Conservation (phyloP, 2,329 filamentous ascomycete genomes). For the Alternaria sp. region DNA sequence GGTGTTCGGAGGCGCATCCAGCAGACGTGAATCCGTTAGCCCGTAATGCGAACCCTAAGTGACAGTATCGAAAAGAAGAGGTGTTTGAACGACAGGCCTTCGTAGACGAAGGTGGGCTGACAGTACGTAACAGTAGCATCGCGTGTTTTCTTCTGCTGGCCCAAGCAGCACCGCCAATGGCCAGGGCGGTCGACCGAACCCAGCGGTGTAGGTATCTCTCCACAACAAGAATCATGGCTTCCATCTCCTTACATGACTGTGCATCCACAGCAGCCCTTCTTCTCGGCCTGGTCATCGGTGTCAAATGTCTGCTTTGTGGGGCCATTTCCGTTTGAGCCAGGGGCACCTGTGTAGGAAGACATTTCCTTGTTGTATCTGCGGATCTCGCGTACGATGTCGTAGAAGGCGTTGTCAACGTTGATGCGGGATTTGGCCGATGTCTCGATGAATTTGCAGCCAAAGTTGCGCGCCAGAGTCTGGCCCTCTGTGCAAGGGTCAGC, state of each 20-base stretch:
- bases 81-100: slow-evolving; percentile 14
- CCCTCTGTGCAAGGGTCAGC: slow-evolving; percentile 70
- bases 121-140: slow-evolving; percentile 47
- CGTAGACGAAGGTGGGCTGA: slow-evolving; percentile 27
- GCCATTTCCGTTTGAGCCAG: slow-evolving; percentile 57
- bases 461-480: slow-evolving; percentile 80
- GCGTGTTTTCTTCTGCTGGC: slow-evolving; percentile 31
- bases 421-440: slow-evolving; percentile 97
- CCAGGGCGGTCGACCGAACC: slow-evolving; percentile 31
- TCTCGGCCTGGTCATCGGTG: slow-evolving; percentile 70
- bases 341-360: slow-evolving; percentile 80
- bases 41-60: slow-evolving; percentile 31
- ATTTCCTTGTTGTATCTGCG: slow-evolving; percentile 98
- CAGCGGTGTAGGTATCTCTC: slow-evolving; percentile 27
- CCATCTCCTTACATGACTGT: slow-evolving; percentile 73
- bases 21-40: slow-evolving; percentile 35
- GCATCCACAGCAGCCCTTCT: slow-evolving; percentile 82
- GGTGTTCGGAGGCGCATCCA: slow-evolving; percentile 33
- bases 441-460: slow-evolving; percentile 98
- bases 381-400: slow-evolving; percentile 97
- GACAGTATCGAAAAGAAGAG: slow-evolving; percentile 31
- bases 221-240: slow-evolving; percentile 12
- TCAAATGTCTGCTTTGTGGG: slow-evolving; percentile 72
- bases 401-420: slow-evolving; percentile 98
- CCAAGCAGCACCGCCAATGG: slow-evolving; percentile 27